Evolutionary conservation across 2,329 filamentous ascomycete genomes (phyloP).

Genomic region (Stachybotrys echinatus): DNA sequence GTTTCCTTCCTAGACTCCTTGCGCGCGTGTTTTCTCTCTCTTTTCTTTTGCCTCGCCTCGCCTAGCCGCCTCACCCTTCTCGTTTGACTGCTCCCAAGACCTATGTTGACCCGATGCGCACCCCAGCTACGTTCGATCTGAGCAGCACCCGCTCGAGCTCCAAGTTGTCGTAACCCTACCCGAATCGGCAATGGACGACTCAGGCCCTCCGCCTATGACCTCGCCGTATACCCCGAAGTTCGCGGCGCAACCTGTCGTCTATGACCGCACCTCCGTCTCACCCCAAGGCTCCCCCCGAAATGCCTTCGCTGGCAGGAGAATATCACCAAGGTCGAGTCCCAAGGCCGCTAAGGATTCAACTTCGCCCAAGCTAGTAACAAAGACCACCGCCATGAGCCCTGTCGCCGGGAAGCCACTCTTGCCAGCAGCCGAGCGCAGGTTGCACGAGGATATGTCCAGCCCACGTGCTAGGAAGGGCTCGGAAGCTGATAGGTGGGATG

Average conservation of each 20-base stretch:
- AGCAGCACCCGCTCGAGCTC: conserved; percentile 2
- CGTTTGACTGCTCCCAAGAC: not conserved
- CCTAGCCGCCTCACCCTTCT: not conserved
- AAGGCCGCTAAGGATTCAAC: conserved; percentile 7
- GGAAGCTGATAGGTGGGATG: conserved; percentile 50
- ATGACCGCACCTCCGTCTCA: not conserved
- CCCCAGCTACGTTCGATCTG: not conserved
- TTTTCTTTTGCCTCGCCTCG: not conserved
- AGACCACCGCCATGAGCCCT: conserved; percentile 9
- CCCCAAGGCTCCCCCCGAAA: not conserved
- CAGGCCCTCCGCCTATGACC: not conserved
- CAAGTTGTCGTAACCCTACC: not conserved
- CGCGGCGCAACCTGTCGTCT: not conserved
- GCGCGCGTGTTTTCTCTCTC: not conserved
- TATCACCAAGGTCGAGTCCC: not conserved
- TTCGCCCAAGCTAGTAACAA: conserved; percentile 5
- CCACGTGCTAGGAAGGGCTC: conserved; percentile 42
- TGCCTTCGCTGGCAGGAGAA: not conserved
- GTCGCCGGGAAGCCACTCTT: conserved; percentile 31
- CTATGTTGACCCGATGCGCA: not conserved
- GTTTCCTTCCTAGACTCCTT: too few species aligned
- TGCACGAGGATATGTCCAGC: conserved; percentile 32
- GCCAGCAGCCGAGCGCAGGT: conserved; percentile 40
- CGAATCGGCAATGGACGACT: conserved; percentile 1
- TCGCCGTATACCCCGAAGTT: not conserved